Conservation (phyloP, 805 yeast species). For the Schwanniomyces sp. region DNA sequence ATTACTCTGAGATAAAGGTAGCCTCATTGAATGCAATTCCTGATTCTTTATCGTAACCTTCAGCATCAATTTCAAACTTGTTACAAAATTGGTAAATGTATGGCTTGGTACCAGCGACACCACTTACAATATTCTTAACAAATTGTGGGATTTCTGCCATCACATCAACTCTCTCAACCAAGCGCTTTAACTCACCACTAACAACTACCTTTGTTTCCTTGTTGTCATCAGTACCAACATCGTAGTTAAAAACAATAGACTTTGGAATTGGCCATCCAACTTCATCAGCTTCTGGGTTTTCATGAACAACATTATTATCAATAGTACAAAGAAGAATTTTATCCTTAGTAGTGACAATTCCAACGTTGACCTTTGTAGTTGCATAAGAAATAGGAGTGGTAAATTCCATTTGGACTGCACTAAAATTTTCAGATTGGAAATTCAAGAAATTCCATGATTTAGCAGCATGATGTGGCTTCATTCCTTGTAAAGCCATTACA, state of each 20-base stretch:
- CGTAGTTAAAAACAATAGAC: slow-evolving; percentile 55
- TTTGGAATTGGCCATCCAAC: slow-evolving; percentile 93
- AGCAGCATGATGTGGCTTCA: slow-evolving; percentile 99
- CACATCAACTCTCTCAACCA: slow-evolving; percentile 92
- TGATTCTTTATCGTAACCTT: slow-evolving; percentile 46
- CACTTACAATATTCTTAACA: slow-evolving; percentile 89
- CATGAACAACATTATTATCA: slow-evolving; percentile 63
- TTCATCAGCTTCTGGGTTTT: slow-evolving; percentile 56
- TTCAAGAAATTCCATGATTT: slow-evolving; percentile 93
- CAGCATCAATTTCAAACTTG: slow-evolving; percentile 49
- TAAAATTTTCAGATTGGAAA: slow-evolving; percentile 72
- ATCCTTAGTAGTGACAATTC: slow-evolving; percentile 65
- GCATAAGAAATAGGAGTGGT: slow-evolving; percentile 92
- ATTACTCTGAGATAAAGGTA: slow-evolving; percentile 63
- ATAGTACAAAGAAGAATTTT: slow-evolving; percentile 64
- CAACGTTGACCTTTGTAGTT: slow-evolving; percentile 74
- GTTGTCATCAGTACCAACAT: slow-evolving; percentile 43
- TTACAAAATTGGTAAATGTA: slow-evolving; percentile 90
- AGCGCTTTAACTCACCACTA: slow-evolving; percentile 56
- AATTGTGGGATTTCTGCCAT: slow-evolving; percentile 96
- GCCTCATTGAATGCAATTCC: slow-evolving; percentile 79
- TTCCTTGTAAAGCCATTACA: slow-evolving; percentile 96
- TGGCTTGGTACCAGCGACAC: slow-evolving; percentile 96
- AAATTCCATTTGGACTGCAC: slow-evolving; percentile 91
- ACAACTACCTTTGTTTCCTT: slow-evolving; percentile 48